A percentile compares a stretch with the other conserved stretches of the same genome.
These are phyloP conservation scores for Fusarium brachygibbosum DNA, from an alignment of 2,329 filamentous ascomycete genomes.

Conservation along the genomic window DNA sequence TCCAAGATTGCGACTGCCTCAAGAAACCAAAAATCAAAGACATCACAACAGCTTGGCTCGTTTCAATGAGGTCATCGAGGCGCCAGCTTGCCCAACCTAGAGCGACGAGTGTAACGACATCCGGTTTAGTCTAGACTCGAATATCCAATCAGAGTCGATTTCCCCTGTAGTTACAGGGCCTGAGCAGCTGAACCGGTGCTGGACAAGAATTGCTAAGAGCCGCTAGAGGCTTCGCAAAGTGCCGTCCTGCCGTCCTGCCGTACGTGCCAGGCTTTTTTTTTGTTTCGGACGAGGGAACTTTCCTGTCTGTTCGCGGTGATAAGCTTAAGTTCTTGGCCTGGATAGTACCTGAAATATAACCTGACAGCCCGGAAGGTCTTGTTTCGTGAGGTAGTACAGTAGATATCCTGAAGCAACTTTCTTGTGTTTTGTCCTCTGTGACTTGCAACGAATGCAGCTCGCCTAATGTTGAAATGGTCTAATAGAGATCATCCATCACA, in stretches of 20 bases:
- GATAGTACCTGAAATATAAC: background rate
- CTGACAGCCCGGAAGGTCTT: background rate
- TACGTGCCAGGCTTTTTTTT: background rate
- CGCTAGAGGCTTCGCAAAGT: conserved; percentile 37
- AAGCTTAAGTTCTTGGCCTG: background rate
- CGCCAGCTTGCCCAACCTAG: conserved; percentile 24
- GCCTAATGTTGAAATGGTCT: conserved; percentile 17
- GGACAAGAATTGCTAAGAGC: conserved; percentile 31
- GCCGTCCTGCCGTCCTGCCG: conserved; percentile 42
- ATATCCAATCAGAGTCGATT: background rate
- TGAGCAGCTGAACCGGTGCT: conserved; percentile 33
- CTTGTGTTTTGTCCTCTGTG: background rate
- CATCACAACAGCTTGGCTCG: conserved; percentile 37
- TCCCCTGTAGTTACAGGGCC: conserved; percentile 11
- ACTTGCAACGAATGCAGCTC: conserved; percentile 32
- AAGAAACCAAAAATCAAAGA: conserved; percentile 31
- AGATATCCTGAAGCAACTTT: background rate
- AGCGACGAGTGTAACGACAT: conserved; percentile 19
- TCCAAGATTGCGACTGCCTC: conserved; percentile 31
- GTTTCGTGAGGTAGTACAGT: background rate
- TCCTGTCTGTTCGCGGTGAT: background rate
- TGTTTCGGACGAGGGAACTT: background rate
- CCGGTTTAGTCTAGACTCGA: background rate
- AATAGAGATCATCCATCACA: background rate
- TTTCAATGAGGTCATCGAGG: conserved; percentile 39